Conservation (phyloP, 2,329 filamentous ascomycete species). For the Xylariaceae sp. region DNA sequence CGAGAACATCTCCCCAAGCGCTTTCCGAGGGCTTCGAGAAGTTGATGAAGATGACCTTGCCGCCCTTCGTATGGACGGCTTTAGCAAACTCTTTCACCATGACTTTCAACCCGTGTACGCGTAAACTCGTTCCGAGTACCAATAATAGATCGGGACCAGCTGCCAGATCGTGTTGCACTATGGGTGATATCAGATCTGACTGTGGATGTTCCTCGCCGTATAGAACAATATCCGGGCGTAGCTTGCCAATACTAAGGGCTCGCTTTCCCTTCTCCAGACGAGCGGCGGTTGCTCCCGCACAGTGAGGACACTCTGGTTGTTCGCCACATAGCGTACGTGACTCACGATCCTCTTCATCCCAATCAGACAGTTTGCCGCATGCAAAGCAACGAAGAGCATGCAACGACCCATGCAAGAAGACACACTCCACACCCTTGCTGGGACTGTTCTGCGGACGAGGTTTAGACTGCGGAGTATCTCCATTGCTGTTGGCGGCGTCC, state of each 20-base stretch:
- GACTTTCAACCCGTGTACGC: conserved; percentile 65
- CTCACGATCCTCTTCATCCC: conserved; percentile 54
- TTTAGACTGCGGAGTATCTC: conserved; percentile 20
- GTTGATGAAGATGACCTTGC: conserved; percentile 68
- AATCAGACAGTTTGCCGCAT: conserved; percentile 52
- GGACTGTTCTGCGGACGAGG: conserved; percentile 22
- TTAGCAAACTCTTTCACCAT: conserved; percentile 68
- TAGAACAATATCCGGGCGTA: conserved; percentile 67
- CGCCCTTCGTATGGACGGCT: conserved; percentile 61
- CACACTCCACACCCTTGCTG: conserved; percentile 53
- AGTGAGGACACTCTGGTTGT: conserved; percentile 63
- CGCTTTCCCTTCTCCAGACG: conserved; percentile 62
- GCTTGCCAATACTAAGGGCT: conserved; percentile 60
- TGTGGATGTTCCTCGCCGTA: conserved; percentile 70
- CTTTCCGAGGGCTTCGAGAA: conserved; percentile 67
- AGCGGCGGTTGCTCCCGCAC: conserved; percentile 55
- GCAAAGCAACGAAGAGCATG: conserved; percentile 59
- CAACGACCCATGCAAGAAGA: conserved; percentile 68
- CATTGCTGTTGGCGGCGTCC: conserved; percentile 12
- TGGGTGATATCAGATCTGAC: conserved; percentile 60
- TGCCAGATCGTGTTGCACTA: conserved; percentile 62
- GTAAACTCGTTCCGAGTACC: conserved; percentile 65
- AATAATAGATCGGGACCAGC: conserved; percentile 62
- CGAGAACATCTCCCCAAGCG: conserved; percentile 66
- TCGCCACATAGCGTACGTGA: conserved; percentile 55